Percentiles rank a stretch among this genome's conserved stretches.
These are phyloP conservation scores for Fusarium coffeatum DNA, from an alignment of 2,329 filamentous ascomycete species.

Conservation along the genomic window DNA sequence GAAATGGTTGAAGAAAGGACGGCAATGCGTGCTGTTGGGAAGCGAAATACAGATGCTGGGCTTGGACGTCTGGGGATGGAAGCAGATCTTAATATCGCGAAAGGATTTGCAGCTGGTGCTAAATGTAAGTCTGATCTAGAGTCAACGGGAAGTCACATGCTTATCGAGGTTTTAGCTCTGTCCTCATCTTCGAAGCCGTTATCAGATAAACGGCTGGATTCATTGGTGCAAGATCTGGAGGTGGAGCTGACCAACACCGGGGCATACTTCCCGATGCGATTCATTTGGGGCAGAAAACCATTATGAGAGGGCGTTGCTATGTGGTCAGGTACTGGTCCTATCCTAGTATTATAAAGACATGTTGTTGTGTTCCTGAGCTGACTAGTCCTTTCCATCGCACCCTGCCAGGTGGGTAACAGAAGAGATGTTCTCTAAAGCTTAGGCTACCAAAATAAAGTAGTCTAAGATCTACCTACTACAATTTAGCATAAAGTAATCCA, in stretches of 20 bases:
- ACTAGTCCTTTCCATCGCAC: background rate
- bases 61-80: background rate
- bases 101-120: slow-evolving; percentile 8
- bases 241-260: background rate
- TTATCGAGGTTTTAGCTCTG: background rate
- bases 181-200: background rate
- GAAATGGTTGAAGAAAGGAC: background rate
- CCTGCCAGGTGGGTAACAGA: no score
- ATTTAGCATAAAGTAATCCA: no score
- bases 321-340: no score
- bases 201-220: background rate
- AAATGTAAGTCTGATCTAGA: background rate
- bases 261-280: slow-evolving; percentile 9
- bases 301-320: background rate
- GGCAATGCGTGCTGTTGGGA: slow-evolving; percentile 5
- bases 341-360: background rate
- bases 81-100: slow-evolving; percentile 7
- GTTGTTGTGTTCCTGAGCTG: background rate
- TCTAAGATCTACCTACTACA: no score
- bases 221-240: background rate
- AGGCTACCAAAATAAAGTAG: no score
- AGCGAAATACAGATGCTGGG: background rate
- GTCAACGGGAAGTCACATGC: accelerated
- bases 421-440: no score
- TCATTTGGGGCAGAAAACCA: slow-evolving; percentile 11